phyloP scores from a whole-genome alignment of 345 rosid genomes.

The Diplotaxis tenuifolia region DNA sequence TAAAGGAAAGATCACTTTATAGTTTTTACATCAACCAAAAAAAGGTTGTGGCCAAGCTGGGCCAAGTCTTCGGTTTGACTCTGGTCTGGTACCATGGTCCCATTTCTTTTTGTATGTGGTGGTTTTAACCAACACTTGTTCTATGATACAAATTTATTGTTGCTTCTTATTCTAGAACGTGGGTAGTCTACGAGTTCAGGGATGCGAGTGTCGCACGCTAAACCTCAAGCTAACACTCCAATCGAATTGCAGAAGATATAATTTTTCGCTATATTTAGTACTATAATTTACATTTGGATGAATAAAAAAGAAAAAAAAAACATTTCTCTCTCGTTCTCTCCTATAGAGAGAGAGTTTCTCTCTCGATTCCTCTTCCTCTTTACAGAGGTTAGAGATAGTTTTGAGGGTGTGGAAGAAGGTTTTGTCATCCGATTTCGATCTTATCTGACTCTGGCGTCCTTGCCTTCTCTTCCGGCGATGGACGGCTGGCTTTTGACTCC shows the following conservation, averaged over 20 bases:
- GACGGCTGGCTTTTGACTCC: too few relatives aligned
- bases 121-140: not conserved
- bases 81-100: conserved; percentile 9
- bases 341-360: too few relatives aligned
- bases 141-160: not conserved
- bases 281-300: too few relatives aligned
- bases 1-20: not conserved
- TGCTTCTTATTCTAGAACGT: conserved; percentile 5
- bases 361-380: too few relatives aligned
- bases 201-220: not conserved
- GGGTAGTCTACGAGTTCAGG: not conserved
- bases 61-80: conserved; percentile 17
- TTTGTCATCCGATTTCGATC: too few relatives aligned
- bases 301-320: too few relatives aligned
- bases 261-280: not conserved
- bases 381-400: too few relatives aligned
- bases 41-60: not conserved
- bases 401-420: too few relatives aligned
- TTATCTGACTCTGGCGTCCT: too few relatives aligned
- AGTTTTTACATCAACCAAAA: not conserved
- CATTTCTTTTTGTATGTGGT: not conserved
- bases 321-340: too few relatives aligned
- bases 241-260: not conserved
- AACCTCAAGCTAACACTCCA: not conserved
- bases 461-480: too few relatives aligned